phyloP scores from a whole-genome alignment of 371 early-diverging fungal species.

The Phascolomyces articulosus region DNA sequence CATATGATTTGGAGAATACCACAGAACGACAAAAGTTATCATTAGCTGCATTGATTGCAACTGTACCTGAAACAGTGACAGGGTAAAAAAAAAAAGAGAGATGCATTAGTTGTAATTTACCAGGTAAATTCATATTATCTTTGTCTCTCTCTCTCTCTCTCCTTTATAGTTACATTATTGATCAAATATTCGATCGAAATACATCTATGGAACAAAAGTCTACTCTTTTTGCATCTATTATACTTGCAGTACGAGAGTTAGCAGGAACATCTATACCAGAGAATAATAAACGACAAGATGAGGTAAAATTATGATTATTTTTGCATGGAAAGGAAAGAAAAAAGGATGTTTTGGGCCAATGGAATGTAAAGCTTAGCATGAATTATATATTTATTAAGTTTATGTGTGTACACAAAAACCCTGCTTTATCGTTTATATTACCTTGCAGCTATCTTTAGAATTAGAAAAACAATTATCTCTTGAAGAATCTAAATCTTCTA shows the following conservation, averaged over 20 bases:
- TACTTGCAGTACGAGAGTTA: conserved; percentile 40
- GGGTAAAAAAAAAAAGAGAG: conserved; percentile 18
- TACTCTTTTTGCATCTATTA: conserved; percentile 32
- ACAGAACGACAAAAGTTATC: conserved; percentile 27
- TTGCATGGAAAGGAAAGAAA: no score
- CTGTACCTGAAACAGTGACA: conserved; percentile 32
- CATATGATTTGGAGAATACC: conserved; percentile 34
- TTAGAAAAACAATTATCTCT: conserved; percentile 1
- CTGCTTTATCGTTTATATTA: background rate
- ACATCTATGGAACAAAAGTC: conserved; percentile 33
- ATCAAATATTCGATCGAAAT: conserved; percentile 43
- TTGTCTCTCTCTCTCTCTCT: background rate
- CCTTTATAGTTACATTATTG: conserved; percentile 33
- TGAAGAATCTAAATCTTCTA: background rate
- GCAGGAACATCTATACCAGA: conserved; percentile 22
- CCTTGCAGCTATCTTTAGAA: background rate
- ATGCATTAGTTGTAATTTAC: no score
- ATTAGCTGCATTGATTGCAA: conserved; percentile 36
- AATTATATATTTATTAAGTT: no score
- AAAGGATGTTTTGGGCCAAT: no score
- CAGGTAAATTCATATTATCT: background rate
- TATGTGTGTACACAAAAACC: no score
- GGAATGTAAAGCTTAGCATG: no score
- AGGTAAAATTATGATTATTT: no score
- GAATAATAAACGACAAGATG: background rate